These are phyloP conservation scores for Sanghuangporus sanghuang DNA, from an alignment of 1,284 basidiomycete genomes.

Conservation along the genomic window DNA sequence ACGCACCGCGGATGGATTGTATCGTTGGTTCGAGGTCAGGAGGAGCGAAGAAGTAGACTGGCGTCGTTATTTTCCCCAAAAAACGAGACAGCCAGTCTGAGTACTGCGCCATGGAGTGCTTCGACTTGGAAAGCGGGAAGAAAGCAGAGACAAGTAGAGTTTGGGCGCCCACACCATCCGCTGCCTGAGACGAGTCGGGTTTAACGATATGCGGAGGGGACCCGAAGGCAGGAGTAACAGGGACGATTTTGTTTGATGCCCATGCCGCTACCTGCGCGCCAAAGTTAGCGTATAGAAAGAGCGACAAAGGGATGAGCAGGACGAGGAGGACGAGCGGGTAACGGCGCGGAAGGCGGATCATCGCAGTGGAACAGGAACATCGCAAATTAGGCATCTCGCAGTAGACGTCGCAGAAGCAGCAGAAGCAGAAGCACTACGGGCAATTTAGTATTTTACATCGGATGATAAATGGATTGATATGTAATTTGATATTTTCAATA, in stretches of 20 bases:
- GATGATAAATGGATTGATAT: too few relatives aligned
- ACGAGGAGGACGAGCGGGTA: conserved; percentile 12
- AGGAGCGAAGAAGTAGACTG: conserved; percentile 48
- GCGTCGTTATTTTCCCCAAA: conserved; percentile 37
- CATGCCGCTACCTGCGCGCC: conserved; percentile 5
- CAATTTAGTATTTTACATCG: too few relatives aligned
- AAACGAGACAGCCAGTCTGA: conserved; percentile 37
- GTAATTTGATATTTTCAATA: too few relatives aligned
- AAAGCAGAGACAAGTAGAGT: conserved; percentile 49
- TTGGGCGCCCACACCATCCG: background rate
- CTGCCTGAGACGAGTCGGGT: background rate
- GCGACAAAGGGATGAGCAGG: conserved; percentile 9
- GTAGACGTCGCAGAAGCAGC: too few relatives aligned
- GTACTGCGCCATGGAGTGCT: conserved; percentile 44
- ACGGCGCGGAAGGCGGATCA: conserved; percentile 9
- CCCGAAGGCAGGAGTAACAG: background rate
- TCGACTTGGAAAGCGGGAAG: conserved; percentile 44
- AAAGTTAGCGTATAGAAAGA: conserved; percentile 9
- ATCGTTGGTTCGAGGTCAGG: conserved; percentile 35
- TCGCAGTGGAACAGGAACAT: background rate
- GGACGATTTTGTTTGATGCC: conserved; percentile 5
- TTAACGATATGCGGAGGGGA: background rate
- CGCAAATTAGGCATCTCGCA: background rate
- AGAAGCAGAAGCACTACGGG: too few relatives aligned
- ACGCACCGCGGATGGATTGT: conserved; percentile 25